These are phyloP conservation scores for Micromonas pusilla DNA, from an alignment of 139 green algal species.

Conservation along the genomic window DNA sequence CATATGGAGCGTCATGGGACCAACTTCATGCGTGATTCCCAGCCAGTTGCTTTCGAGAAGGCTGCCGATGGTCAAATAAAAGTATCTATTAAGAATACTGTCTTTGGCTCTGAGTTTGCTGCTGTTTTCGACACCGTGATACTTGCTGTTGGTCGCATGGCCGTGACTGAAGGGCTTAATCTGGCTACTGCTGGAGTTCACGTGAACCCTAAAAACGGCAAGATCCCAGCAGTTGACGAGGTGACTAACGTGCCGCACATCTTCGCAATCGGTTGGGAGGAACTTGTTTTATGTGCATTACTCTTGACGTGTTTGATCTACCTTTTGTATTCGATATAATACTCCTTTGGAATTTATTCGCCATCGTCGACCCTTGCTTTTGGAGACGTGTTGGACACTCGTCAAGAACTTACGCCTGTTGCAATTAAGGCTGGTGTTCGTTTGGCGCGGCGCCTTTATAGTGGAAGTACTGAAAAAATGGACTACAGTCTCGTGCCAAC, in stretches of 20 bases:
- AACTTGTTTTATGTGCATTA: too few relatives aligned
- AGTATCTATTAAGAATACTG: constrained; percentile 41
- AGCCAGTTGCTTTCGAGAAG: constrained; percentile 45
- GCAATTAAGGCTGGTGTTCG: constrained; percentile 46
- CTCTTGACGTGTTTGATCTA: too few relatives aligned
- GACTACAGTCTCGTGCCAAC: constrained; percentile 48
- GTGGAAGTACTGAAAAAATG: constrained; percentile 31
- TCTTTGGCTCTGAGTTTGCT: constrained; percentile 34
- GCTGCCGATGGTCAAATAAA: constrained; percentile 28
- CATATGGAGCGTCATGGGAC: constrained; percentile 46
- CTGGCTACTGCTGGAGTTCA: constrained; percentile 44
- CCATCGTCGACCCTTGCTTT: too few relatives aligned
- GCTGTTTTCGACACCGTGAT: constrained; percentile 55
- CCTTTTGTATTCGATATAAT: too few relatives aligned
- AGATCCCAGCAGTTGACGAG: constrained; percentile 44
- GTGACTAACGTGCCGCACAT: constrained; percentile 47
- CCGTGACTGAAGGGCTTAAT: constrained; percentile 40
- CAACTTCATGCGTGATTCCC: constrained; percentile 34
- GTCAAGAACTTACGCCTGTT: constrained; percentile 50
- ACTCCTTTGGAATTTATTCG: too few relatives aligned
- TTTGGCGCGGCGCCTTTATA: constrained; percentile 41
- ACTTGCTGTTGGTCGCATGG: constrained; percentile 46
- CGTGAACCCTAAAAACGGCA: constrained; percentile 39
- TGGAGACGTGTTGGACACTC: constrained; percentile 43
- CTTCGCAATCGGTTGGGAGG: constrained; percentile 47